phyloP scores from a whole-genome alignment of 192 early-diverging fungal genomes.

The Gonapodya sp. region DNA sequence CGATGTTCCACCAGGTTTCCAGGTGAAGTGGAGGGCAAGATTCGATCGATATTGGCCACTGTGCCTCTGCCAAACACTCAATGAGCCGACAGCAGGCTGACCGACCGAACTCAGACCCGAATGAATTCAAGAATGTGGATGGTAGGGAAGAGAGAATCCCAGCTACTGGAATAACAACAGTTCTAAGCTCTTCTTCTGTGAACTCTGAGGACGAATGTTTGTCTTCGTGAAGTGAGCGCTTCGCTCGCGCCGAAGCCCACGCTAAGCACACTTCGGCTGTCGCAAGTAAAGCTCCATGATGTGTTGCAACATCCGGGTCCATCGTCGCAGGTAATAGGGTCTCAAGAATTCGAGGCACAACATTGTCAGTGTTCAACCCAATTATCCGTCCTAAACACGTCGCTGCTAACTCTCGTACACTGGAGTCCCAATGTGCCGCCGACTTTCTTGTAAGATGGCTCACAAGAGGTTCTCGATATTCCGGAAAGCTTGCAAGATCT shows the following conservation, averaged over 20 bases:
- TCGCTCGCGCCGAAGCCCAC: conserved; percentile 17
- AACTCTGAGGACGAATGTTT: neutral
- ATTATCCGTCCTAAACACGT: conserved; percentile 46
- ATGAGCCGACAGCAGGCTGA: conserved; percentile 42
- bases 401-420: conserved; percentile 66
- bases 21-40: conserved; percentile 13
- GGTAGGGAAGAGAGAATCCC: conserved; percentile 27
- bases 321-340: neutral
- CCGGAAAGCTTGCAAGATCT: conserved; percentile 63
- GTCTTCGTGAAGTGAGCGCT: neutral
- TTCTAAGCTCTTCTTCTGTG: neutral
- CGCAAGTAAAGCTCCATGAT: conserved; percentile 54
- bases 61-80: conserved; percentile 30
- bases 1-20: conserved; percentile 37
- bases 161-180: conserved; percentile 17
- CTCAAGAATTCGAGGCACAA: conserved; percentile 52
- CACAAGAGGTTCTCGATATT: conserved; percentile 67
- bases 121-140: conserved; percentile 34
- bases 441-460: conserved; percentile 57
- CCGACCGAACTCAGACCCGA: conserved; percentile 48
- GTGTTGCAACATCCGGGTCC: conserved; percentile 32
- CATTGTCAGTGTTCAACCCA: conserved; percentile 22
- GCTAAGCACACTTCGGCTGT: conserved; percentile 49
- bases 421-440: conserved; percentile 78
- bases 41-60: conserved; percentile 23